Percentiles rank a stretch among this genome's conserved stretches.
Evolutionary conservation across 1,284 basidiomycete genomes (phyloP).

Genomic region (Afroboletus lepidellus): DNA sequence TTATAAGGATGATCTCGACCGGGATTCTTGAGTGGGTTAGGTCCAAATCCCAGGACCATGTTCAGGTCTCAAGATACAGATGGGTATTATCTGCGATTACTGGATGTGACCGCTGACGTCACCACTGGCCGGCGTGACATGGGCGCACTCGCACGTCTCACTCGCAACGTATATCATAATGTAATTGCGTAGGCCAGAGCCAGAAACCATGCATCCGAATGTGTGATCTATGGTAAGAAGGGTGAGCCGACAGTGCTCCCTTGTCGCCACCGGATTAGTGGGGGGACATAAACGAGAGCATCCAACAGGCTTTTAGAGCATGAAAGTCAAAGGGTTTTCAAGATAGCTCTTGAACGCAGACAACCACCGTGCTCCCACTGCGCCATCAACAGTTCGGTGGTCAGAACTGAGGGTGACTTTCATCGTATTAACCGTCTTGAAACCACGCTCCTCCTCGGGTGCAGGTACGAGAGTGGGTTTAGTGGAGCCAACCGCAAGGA

Average conservation of each 20-base stretch:
- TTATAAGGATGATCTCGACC: conserved; percentile 30
- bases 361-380: conserved; percentile 88
- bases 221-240: conserved; percentile 26
- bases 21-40: conserved; percentile 33
- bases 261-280: background rate
- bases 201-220: conserved; percentile 18
- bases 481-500: conserved; percentile 93
- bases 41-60: conserved; percentile 15
- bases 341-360: conserved; percentile 95
- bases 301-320: conserved; percentile 59
- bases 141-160: too few species aligned
- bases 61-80: conserved; percentile 12
- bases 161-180: conserved; percentile 7
- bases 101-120: background rate
- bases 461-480: conserved; percentile 85
- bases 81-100: background rate
- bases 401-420: conserved; percentile 95
- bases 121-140: too few species aligned
- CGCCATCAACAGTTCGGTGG: conserved; percentile 94
- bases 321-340: conserved; percentile 94
- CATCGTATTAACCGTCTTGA: conserved; percentile 91
- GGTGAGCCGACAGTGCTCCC: conserved; percentile 7
- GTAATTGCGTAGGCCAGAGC: conserved; percentile 22
- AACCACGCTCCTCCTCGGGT: conserved; percentile 87
- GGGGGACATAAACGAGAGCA: conserved; percentile 1